A percentile compares a stretch with the other conserved stretches of the same genome.
Conservation (phyloP, 495 filamentous ascomycete species). For the Podospora pseudopauciseta region DNA sequence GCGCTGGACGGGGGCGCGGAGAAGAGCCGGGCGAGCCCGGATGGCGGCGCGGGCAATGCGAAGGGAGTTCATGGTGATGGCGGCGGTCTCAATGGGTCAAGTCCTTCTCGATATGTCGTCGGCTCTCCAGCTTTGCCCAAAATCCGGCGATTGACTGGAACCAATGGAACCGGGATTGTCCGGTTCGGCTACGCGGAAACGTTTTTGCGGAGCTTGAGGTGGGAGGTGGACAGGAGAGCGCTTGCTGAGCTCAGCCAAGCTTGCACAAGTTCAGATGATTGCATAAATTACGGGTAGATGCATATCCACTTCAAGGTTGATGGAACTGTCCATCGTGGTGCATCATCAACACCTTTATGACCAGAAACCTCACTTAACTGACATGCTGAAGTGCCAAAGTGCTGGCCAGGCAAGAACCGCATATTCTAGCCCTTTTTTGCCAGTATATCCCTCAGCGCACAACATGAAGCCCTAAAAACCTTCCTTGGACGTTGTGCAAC, state of each 20-base stretch:
- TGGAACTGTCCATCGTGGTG: background rate
- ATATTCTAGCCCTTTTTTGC: background rate
- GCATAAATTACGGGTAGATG: background rate
- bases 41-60: constrained; percentile 85
- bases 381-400: background rate
- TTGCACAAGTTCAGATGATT: background rate
- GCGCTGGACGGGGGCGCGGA: constrained; percentile 69
- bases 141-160: constrained; percentile 11
- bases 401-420: background rate
- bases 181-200: constrained; percentile 5
- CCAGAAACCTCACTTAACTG: background rate
- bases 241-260: background rate
- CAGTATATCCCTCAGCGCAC: constrained; percentile 4
- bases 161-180: constrained; percentile 10
- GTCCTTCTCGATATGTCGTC: constrained; percentile 5
- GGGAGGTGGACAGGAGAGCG: background rate
- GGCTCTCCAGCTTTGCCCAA: constrained; percentile 11
- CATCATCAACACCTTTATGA: background rate
- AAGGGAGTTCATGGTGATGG: constrained; percentile 78
- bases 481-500: background rate
- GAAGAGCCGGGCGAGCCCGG: constrained; percentile 66
- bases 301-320: background rate
- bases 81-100: constrained; percentile 47
- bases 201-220: background rate
- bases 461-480: background rate